Evolutionary conservation across 2,329 filamentous ascomycete species (phyloP).

Genomic region (Orbilia ellipsospora): DNA sequence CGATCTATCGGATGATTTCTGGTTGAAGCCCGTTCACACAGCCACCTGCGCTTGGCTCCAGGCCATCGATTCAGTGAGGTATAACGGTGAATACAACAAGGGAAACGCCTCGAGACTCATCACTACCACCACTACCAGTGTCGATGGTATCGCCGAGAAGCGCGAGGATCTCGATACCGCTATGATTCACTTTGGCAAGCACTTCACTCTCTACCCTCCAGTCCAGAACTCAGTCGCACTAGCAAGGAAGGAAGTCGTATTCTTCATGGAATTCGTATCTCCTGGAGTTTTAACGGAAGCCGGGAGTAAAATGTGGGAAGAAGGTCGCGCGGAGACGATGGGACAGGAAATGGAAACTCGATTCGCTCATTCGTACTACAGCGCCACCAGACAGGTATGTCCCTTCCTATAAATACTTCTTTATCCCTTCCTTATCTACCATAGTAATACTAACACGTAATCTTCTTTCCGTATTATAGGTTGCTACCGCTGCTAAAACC

Average conservation of each 20-base stretch:
- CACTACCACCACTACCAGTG: conserved; percentile 30
- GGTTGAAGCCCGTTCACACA: conserved; percentile 53
- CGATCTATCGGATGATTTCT: conserved; percentile 47
- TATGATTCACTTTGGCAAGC: conserved; percentile 54
- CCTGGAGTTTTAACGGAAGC: conserved; percentile 51
- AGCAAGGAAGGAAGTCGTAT: conserved; percentile 46
- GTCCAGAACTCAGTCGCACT: conserved; percentile 33
- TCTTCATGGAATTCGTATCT: conserved; percentile 54
- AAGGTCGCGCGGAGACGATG: conserved; percentile 44
- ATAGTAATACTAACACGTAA: conserved; percentile 40
- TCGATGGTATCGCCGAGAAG: conserved; percentile 53
- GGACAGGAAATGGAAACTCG: conserved; percentile 35
- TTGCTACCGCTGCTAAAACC: conserved; percentile 48
- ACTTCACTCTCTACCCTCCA: conserved; percentile 49
- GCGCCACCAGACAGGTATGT: conserved; percentile 52
- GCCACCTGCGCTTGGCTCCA: conserved; percentile 55
- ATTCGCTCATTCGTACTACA: conserved; percentile 45
- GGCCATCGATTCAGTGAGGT: conserved; percentile 52
- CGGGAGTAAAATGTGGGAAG: conserved; percentile 46
- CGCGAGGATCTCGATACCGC: conserved; percentile 50
- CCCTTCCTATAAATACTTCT: conserved; percentile 24
- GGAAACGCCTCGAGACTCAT: conserved; percentile 46
- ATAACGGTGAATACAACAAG: conserved; percentile 51
- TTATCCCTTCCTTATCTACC: neutral
- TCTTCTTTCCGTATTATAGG: conserved; percentile 11